Evolutionary conservation across 225 moss, liverwort and hornwort species (phyloP).

Genomic region (Climacium dendroides): DNA sequence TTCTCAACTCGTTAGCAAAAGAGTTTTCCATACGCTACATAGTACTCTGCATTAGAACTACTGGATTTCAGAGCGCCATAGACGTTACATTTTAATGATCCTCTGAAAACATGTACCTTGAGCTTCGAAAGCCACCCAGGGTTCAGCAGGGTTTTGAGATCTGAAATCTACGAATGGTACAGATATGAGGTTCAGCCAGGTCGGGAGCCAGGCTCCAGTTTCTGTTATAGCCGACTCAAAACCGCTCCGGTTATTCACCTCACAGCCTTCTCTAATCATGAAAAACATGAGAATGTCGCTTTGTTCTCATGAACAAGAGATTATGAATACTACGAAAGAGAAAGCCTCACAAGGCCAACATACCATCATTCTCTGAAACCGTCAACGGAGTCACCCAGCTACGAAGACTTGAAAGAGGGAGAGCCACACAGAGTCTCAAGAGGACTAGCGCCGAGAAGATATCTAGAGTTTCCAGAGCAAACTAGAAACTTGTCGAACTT

Average conservation of each 20-base stretch:
- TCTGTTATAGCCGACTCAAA: background rate
- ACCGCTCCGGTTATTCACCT: background rate
- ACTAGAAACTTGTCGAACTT: background rate
- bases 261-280: background rate
- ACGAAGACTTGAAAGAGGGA: background rate
- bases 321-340: background rate
- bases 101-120: background rate
- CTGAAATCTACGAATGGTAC: background rate
- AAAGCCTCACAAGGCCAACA: background rate
- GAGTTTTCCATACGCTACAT: too few relatives aligned
- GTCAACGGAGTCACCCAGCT: background rate
- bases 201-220: background rate
- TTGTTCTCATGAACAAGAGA: background rate
- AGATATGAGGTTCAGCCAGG: background rate
- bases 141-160: background rate
- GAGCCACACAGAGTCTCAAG: background rate
- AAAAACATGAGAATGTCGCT: background rate
- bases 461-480: background rate
- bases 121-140: too few relatives aligned
- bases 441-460: background rate
- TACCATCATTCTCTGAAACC: background rate
- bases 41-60: too few relatives aligned
- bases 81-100: background rate
- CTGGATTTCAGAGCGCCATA: background rate
- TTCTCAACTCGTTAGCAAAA: background rate